Percentiles rank a stretch among this genome's conserved stretches.
Conservation (phyloP, 805 yeast genomes). For the Kuraishia ogatae region DNA sequence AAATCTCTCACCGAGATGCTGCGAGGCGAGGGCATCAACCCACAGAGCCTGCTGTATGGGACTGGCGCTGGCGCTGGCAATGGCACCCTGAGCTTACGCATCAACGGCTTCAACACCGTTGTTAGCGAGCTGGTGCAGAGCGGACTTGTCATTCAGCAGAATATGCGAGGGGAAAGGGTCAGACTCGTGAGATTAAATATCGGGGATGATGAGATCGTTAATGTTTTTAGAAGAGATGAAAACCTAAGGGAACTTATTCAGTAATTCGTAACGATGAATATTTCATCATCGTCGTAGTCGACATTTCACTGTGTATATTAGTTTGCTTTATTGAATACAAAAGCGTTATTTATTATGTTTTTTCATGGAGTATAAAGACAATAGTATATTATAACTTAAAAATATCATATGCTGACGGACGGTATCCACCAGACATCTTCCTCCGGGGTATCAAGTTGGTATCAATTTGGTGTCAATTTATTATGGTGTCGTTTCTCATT, state of each 20-base stretch:
- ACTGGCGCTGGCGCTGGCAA: not conserved
- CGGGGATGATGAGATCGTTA: slow-evolving; percentile 60
- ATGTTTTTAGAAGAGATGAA: slow-evolving; percentile 51
- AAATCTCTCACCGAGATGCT: slow-evolving; percentile 18
- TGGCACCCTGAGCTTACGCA: slow-evolving; percentile 5
- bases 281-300: too few species aligned
- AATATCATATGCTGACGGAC: too few species aligned
- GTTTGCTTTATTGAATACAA: too few species aligned
- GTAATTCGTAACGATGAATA: not conserved
- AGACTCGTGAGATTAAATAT: slow-evolving; percentile 56
- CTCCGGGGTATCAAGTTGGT: too few species aligned
- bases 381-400: too few species aligned
- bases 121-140: slow-evolving; percentile 67
- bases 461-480: too few species aligned
- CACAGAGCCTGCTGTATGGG: slow-evolving; percentile 18
- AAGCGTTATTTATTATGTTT: too few species aligned
- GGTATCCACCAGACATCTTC: too few species aligned
- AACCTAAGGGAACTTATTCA: slow-evolving; percentile 23
- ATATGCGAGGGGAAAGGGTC: slow-evolving; percentile 57
- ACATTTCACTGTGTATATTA: too few species aligned
- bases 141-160: slow-evolving; percentile 68
- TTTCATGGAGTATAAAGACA: too few species aligned
- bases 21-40: slow-evolving; percentile 13
- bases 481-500: not conserved
- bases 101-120: slow-evolving; percentile 48